These are phyloP conservation scores for Fragaria vesca DNA, from an alignment of 306 rosid genomes.

Conservation along the genomic window DNA sequence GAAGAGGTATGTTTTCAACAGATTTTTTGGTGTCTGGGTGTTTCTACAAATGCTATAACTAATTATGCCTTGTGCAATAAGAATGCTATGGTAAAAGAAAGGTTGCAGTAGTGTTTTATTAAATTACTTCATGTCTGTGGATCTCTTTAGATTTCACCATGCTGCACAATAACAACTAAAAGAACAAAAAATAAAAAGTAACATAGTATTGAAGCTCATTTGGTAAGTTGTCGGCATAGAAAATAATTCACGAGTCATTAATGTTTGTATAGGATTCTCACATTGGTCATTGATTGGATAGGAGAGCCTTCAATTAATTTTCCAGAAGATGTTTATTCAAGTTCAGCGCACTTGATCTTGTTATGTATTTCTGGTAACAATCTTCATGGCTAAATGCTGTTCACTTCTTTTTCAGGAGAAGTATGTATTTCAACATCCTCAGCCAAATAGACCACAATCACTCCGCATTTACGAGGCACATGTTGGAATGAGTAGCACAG, in stretches of 20 bases:
- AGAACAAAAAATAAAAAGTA: neutral
- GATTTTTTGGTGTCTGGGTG: neutral
- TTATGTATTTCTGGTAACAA: conserved; percentile 17
- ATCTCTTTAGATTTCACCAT: neutral
- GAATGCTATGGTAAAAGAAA: conserved; percentile 15
- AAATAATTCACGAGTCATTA: conserved; percentile 2
- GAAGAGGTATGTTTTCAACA: conserved; percentile 66
- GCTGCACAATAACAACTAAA: neutral
- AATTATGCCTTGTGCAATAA: neutral
- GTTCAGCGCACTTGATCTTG: neutral
- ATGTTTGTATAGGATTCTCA: neutral
- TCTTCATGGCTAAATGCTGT: conserved; percentile 20
- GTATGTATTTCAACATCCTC: conserved; percentile 76
- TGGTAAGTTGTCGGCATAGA: conserved; percentile 2
- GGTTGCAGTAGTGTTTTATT: conserved; percentile 4
- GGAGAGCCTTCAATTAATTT: conserved; percentile 9
- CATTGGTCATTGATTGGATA: neutral
- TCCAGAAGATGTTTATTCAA: conserved; percentile 12
- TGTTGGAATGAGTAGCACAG: conserved; percentile 98
- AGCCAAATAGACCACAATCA: conserved; percentile 85
- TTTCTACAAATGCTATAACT: neutral
- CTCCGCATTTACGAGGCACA: conserved; percentile 94
- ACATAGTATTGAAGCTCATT: conserved; percentile 13
- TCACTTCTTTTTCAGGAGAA: conserved; percentile 58
- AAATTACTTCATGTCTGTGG: neutral